Percentiles rank a stretch among this genome's conserved stretches.
phyloP scores from a whole-genome alignment of 2,329 filamentous ascomycete genomes.

The Colletotrichum magnum region DNA sequence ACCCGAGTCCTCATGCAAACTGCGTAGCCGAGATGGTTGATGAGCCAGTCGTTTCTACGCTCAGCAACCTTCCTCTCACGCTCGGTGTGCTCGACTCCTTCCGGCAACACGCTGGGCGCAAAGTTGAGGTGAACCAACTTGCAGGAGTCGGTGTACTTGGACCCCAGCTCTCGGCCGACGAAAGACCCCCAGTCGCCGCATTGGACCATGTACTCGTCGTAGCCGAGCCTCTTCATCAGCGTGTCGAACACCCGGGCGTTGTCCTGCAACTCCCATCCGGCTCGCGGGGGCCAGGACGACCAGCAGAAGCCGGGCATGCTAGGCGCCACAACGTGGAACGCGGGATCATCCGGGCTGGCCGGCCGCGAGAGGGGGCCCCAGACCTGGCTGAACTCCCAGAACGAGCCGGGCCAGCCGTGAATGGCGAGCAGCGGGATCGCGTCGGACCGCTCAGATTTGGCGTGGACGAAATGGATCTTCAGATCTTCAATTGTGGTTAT shows the following conservation, averaged over 20 bases:
- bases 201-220: constrained; percentile 54
- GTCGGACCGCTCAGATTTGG: constrained; percentile 35
- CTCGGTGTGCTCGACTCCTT: constrained; percentile 47
- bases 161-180: constrained; percentile 54
- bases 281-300: constrained; percentile 47
- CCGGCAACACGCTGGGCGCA: constrained; percentile 53
- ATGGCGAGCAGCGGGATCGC: constrained; percentile 58
- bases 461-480: constrained; percentile 46
- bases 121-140: constrained; percentile 57
- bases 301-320: constrained; percentile 56
- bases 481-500: constrained; percentile 43
- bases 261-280: constrained; percentile 53
- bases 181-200: constrained; percentile 58
- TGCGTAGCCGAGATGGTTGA: constrained; percentile 57
- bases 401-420: constrained; percentile 61
- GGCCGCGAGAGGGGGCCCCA: constrained; percentile 51
- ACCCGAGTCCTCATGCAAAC: constrained; percentile 55
- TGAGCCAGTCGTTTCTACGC: constrained; percentile 50
- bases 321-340: constrained; percentile 55
- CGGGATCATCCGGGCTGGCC: constrained; percentile 18
- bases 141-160: constrained; percentile 51
- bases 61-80: constrained; percentile 50
- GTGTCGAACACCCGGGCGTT: constrained; percentile 53
- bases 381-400: constrained; percentile 58
- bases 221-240: constrained; percentile 57